These are phyloP conservation scores for Sporisorium reilianum DNA, from an alignment of 1,284 basidiomycete genomes.

Conservation along the genomic window DNA sequence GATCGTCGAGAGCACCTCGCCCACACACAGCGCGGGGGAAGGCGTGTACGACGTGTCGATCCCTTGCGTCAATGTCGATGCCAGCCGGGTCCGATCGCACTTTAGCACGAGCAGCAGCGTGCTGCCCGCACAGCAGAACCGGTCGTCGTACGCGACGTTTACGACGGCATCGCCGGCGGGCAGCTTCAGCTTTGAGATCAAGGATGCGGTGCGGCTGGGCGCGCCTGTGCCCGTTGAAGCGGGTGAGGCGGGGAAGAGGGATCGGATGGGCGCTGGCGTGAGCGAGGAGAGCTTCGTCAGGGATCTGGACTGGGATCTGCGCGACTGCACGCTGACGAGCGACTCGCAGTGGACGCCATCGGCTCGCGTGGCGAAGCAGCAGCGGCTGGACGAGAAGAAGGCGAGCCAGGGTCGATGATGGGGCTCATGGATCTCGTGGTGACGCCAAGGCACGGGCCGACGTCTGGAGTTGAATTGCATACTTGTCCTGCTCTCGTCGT, in stretches of 20 bases:
- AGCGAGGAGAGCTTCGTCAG: slow-evolving; percentile 19
- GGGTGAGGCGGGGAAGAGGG: neutral
- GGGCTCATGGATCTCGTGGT: neutral
- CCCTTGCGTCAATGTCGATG: neutral
- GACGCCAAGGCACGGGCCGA: no score
- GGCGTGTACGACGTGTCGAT: slow-evolving; percentile 8
- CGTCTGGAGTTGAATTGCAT: no score
- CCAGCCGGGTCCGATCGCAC: slow-evolving; percentile 16
- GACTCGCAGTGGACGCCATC: neutral
- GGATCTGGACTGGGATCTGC: slow-evolving; percentile 33
- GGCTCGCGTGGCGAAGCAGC: neutral
- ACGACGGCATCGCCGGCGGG: slow-evolving; percentile 17
- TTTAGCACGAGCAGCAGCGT: slow-evolving; percentile 25
- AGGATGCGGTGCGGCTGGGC: slow-evolving; percentile 18
- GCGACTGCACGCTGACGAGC: neutral
- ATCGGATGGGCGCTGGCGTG: neutral
- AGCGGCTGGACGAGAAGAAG: neutral
- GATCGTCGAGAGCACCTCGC: neutral
- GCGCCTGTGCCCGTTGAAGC: slow-evolving; percentile 10
- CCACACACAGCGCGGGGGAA: neutral
- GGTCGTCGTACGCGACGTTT: slow-evolving; percentile 8
- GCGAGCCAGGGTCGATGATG: neutral
- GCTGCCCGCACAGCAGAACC: neutral
- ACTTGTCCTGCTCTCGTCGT: no score
- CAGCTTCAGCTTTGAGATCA: slow-evolving; percentile 45